These are phyloP conservation scores for Zymoseptoria passerinii DNA, from an alignment of 2,329 filamentous ascomycete species.

Conservation along the genomic window DNA sequence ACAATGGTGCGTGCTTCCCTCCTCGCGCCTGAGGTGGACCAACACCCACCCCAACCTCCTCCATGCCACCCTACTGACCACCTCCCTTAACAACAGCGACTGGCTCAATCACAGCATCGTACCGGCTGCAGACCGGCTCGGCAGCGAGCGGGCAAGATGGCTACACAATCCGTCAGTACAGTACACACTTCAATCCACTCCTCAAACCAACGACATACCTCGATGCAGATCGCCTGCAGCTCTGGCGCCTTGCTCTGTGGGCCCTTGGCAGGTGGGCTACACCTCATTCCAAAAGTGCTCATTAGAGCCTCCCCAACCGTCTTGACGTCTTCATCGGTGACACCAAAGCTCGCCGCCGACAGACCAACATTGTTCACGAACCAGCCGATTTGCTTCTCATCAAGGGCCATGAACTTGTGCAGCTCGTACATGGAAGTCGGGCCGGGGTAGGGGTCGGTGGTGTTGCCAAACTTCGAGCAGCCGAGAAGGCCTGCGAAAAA, in stretches of 20 bases:
- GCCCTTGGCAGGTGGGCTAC: constrained; percentile 40
- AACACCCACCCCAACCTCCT: too few species aligned
- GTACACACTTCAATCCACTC: too few species aligned
- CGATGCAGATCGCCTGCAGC: constrained; percentile 51
- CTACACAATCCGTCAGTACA: background rate
- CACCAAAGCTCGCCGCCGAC: constrained; percentile 51
- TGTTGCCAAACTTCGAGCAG: constrained; percentile 45
- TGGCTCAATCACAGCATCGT: constrained; percentile 26
- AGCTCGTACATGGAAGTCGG: constrained; percentile 43
- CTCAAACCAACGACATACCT: constrained; percentile 11
- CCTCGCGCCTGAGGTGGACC: too few species aligned
- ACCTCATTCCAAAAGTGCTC: constrained; percentile 45
- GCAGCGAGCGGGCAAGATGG: constrained; percentile 5
- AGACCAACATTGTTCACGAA: constrained; percentile 53
- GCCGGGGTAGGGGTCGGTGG: constrained; percentile 45
- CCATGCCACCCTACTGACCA: background rate
- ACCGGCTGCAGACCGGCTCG: constrained; percentile 40
- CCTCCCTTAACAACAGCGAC: background rate
- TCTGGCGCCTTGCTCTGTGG: constrained; percentile 40
- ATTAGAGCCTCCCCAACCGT: constrained; percentile 44
- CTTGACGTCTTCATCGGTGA: constrained; percentile 45
- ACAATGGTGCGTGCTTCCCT: too few species aligned
- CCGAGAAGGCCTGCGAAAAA: constrained; percentile 53
- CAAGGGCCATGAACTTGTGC: constrained; percentile 52
- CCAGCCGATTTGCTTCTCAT: constrained; percentile 45